phyloP scores from a whole-genome alignment of 176 grass and related monocot species.

The Alloteropsis semialata region DNA sequence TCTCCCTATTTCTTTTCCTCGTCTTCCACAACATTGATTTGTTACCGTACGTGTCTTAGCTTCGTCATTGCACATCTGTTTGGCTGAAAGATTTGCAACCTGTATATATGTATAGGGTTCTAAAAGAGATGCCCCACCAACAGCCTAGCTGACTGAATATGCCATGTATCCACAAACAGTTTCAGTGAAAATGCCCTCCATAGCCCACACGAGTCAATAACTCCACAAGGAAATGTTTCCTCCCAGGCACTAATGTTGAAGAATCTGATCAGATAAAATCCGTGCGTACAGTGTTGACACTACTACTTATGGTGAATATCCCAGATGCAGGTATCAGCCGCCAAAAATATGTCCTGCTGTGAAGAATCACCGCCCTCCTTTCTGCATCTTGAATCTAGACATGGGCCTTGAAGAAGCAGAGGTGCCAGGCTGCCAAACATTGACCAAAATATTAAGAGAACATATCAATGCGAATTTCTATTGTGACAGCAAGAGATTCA shows the following conservation, averaged over 20 bases:
- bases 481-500: neutral
- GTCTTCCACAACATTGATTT: neutral
- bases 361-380: constrained; percentile 47
- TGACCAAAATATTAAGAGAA: neutral
- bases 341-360: neutral
- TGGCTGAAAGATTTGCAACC: neutral
- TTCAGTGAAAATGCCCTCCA: neutral
- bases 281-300: neutral
- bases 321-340: neutral
- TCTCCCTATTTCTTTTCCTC: neutral
- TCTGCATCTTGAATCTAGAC: constrained; percentile 95
- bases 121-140: neutral
- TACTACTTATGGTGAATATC: neutral
- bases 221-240: neutral
- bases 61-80: neutral
- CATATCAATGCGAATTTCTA: neutral
- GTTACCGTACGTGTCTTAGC: neutral
- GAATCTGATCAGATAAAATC: neutral
- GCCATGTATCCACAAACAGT: neutral
- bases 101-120: neutral
- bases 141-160: neutral
- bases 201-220: neutral
- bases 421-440: constrained; percentile 51
- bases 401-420: constrained; percentile 67
- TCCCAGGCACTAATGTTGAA: neutral